Evolutionary conservation across 2,329 filamentous ascomycete genomes (phyloP).

Genomic region (Aureobasidium sp.): DNA sequence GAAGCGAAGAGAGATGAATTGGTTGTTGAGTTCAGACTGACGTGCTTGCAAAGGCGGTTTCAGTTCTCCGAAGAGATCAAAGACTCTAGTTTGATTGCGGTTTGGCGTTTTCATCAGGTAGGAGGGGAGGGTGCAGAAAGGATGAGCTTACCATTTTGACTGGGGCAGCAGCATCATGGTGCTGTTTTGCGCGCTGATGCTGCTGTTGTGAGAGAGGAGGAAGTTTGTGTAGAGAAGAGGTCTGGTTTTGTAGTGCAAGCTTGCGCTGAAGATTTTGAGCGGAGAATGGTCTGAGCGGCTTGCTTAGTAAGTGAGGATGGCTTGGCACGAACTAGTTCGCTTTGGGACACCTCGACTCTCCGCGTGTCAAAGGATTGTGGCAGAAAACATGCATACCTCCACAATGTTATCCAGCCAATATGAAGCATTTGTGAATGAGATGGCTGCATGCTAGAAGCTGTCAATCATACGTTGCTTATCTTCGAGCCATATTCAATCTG

Average conservation of each 20-base stretch:
- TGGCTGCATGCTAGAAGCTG: too few species aligned
- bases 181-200: neutral
- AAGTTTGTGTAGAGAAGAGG: neutral
- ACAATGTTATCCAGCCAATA: neutral
- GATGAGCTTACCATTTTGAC: neutral
- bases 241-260: slow-evolving; percentile 11
- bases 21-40: slow-evolving; percentile 63
- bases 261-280: slow-evolving; percentile 7
- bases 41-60: slow-evolving; percentile 71
- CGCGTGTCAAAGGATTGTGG: neutral
- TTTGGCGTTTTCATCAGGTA: slow-evolving; percentile 7
- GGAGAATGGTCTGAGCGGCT: slow-evolving; percentile 1
- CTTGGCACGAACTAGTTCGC: neutral
- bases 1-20: neutral
- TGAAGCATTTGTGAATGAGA: neutral
- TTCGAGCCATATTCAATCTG: neutral
- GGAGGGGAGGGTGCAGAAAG: neutral
- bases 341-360: neutral
- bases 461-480: too few species aligned
- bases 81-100: slow-evolving; percentile 75
- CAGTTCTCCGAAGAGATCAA: slow-evolving; percentile 72
- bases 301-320: neutral
- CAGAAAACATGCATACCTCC: neutral
- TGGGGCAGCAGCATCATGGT: neutral
- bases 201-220: neutral